These are phyloP conservation scores for Myxozyma geophila DNA, from an alignment of 805 yeast species.

Conservation along the genomic window DNA sequence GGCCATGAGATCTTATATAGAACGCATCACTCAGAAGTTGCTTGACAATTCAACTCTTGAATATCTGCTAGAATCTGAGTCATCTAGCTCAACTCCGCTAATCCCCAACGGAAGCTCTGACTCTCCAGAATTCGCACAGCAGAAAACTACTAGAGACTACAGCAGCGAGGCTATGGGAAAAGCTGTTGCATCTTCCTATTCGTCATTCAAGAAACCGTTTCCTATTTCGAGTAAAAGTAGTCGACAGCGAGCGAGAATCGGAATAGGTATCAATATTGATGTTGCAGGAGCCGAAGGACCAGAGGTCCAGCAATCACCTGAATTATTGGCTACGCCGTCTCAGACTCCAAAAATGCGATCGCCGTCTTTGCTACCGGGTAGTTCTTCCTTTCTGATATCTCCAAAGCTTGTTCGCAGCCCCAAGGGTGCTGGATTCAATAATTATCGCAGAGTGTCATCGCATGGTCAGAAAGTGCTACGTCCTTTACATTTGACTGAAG, in stretches of 20 bases:
- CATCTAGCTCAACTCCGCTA: constrained; percentile 10
- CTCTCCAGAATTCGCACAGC: neutral
- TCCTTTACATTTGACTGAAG: constrained; percentile 19
- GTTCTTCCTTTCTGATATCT: neutral
- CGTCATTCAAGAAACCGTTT: neutral
- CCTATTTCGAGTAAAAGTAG: neutral
- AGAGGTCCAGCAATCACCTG: neutral
- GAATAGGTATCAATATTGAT: constrained; percentile 23
- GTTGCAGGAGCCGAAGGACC: neutral
- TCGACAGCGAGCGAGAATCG: constrained; percentile 10
- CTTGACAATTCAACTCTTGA: constrained; percentile 24
- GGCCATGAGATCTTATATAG: constrained; percentile 31
- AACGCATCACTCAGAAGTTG: constrained; percentile 29
- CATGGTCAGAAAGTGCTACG: constrained; percentile 23
- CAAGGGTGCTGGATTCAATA: neutral
- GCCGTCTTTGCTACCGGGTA: neutral
- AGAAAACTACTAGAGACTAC: neutral
- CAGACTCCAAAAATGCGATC: neutral
- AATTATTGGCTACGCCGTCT: neutral
- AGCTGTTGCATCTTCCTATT: neutral
- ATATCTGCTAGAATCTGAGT: constrained; percentile 28
- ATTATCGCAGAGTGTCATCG: constrained; percentile 24
- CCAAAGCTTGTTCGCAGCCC: neutral
- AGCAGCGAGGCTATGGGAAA: neutral
- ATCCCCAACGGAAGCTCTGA: neutral